A percentile compares a stretch with the other conserved stretches of the same genome.
phyloP scores from a whole-genome alignment of 805 yeast species.

The Candida pseudoglaebosa region DNA sequence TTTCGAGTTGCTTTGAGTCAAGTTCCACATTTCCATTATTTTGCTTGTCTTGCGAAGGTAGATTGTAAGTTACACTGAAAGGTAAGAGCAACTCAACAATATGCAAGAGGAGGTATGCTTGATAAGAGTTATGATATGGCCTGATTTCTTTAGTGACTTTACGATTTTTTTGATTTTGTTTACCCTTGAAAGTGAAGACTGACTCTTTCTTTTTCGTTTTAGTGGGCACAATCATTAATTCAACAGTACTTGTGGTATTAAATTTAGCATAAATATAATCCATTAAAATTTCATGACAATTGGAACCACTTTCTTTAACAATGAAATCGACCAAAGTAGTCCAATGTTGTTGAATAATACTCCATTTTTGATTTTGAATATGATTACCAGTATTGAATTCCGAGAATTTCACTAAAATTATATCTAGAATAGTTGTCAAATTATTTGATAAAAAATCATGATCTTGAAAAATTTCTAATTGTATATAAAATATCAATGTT shows the following conservation, averaged over 20 bases:
- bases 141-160: conserved; percentile 13
- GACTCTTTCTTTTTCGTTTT: conserved; percentile 1
- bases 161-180: conserved; percentile 6
- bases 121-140: conserved; percentile 34
- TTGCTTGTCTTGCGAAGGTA: conserved; percentile 12
- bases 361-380: conserved; percentile 32
- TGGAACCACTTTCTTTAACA: conserved; percentile 34
- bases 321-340: conserved; percentile 23
- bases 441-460: conserved; percentile 31
- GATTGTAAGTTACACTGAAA: conserved; percentile 30
- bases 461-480: conserved; percentile 38
- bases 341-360: conserved; percentile 26
- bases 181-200: background rate
- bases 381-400: conserved; percentile 14
- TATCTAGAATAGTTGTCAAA: conserved; percentile 24
- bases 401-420: conserved; percentile 27
- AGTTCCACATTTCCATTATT: conserved; percentile 6
- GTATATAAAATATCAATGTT: conserved; percentile 32
- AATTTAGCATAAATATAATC: conserved; percentile 28
- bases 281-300: conserved; percentile 33
- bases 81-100: conserved; percentile 31
- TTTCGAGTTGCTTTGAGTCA: conserved; percentile 6
- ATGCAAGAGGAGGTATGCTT: conserved; percentile 24
- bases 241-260: conserved; percentile 8
- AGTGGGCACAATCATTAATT: background rate